Percentiles rank a stretch among this genome's conserved stretches.
Evolutionary conservation across 2,329 filamentous ascomycete genomes (phyloP).

Genomic region (Alternaria gaisen): DNA sequence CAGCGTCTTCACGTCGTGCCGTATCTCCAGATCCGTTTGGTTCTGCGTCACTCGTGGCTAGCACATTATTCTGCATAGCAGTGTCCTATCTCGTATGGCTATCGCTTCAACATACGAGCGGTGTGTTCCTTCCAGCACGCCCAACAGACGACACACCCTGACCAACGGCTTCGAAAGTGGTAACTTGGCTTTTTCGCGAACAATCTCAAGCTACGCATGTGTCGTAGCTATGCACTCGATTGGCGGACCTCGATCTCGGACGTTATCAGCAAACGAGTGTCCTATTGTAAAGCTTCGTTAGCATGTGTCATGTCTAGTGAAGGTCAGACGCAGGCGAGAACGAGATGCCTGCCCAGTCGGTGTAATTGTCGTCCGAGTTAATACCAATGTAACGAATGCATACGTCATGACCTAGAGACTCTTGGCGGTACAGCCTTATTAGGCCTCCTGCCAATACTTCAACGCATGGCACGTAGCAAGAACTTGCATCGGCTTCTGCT

Average conservation of each 20-base stretch:
- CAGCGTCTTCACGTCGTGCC: not conserved
- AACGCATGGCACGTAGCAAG: not conserved
- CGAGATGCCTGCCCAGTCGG: not conserved
- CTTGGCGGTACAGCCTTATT: not conserved
- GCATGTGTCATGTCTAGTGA: not conserved
- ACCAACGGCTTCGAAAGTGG: not conserved
- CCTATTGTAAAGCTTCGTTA: not conserved
- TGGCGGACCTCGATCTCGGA: not conserved
- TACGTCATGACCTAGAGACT: not conserved
- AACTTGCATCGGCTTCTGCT: not conserved
- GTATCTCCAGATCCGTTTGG: not conserved
- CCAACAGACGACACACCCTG: not conserved
- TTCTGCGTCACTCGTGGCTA: not conserved
- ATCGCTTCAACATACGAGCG: not conserved
- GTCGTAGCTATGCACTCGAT: not conserved
- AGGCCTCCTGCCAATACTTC: not conserved
- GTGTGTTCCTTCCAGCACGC: not conserved
- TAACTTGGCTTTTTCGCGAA: not conserved
- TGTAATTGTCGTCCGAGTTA: not conserved
- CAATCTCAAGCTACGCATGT: not conserved
- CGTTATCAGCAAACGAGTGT: not conserved
- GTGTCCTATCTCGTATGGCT: not conserved
- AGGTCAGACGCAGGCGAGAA: not conserved
- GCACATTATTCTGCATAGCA: not conserved
- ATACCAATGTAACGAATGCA: not conserved